Base-by-base conservation (phyloP, 116 monocot species). In the Dioscorea cayenensis region DNA sequence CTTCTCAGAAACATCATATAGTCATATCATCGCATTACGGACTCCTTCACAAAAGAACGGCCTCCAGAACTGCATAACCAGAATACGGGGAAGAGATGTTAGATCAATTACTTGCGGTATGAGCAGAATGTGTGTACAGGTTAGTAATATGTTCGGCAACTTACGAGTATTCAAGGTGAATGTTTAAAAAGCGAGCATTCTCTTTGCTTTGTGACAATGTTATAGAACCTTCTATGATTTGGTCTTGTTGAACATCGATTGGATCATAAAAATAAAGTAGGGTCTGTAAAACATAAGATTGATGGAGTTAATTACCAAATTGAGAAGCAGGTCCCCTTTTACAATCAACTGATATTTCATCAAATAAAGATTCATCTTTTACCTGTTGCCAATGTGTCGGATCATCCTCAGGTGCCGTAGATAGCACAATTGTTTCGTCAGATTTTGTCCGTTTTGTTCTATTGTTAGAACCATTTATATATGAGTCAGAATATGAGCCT, bases 311-410 rank as follows among this genome's bases (percentile, higher is more conserved):
- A 49, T 58, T 25, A 51, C 27, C 4, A 51, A 16, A 18, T 23
- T 64, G 70, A 4, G 37, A 35, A 51, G 18, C 22, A 49, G 18
- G 32, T 32, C 3, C 32, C 4, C 32, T 32, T 32, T 32, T 32
- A 32, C 43, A 43, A 43, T 43, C 43, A 43, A 6, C 43, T 12
- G 43, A 43, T 43, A 28, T 64, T 64, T 4, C 25, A 71, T 6
- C 52, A 28, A 36, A 58, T 22, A 48, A 49, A 66, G 25, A 19
- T 62, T 52, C 14, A 75, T 28, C 8, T 10, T 3, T 28, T 77
- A 87, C 95, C 85, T 95, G 95, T 63, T 95, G 95, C 95, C 95
- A 95, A 77, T 95, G 95, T 18, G 95, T 95, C 35, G 92, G 95
- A 19, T 73, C 78, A 78, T 92, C 92, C 80, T 95, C 95, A 37